Evolutionary conservation across 495 filamentous ascomycete genomes (phyloP).

Genomic region (Aspergillus saccharolyticus): DNA sequence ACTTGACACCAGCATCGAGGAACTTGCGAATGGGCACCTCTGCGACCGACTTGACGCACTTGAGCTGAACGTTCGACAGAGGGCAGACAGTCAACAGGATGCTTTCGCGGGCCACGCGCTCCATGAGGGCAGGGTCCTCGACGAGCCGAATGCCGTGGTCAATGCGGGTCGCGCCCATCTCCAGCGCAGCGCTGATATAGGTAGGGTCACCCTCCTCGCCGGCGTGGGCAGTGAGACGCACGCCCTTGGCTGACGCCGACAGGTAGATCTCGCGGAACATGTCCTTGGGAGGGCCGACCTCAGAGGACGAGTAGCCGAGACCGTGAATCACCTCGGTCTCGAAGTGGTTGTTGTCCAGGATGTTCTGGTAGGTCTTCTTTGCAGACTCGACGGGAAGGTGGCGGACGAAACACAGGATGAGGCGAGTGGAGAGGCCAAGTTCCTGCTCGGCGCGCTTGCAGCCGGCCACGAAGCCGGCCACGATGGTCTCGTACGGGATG

Average conservation of each 20-base stretch:
- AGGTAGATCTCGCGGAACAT: constrained; percentile 57
- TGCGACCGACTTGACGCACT: constrained; percentile 50
- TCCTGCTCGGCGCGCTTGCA: constrained; percentile 58
- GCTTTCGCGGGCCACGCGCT: constrained; percentile 48
- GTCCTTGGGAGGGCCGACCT: constrained; percentile 58
- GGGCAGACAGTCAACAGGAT: constrained; percentile 67
- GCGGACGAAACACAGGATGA: constrained; percentile 67
- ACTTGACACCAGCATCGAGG: constrained; percentile 59
- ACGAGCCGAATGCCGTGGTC: constrained; percentile 68
- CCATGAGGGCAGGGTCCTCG: constrained; percentile 56
- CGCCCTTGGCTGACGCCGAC: constrained; percentile 42
- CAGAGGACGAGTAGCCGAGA: constrained; percentile 64
- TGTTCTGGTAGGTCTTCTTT: constrained; percentile 42
- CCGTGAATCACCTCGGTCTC: constrained; percentile 49
- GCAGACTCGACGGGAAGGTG: constrained; percentile 58
- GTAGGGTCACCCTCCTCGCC: constrained; percentile 68
- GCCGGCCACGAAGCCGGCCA: constrained; percentile 54
- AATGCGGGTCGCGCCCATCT: constrained; percentile 56
- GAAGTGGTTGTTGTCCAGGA: constrained; percentile 48
- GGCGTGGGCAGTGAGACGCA: constrained; percentile 63
- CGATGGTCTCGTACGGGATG: constrained; percentile 54
- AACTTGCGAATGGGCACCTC: constrained; percentile 62
- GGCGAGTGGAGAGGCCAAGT: constrained; percentile 53
- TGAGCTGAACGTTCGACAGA: constrained; percentile 64
- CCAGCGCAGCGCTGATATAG: constrained; percentile 62